Conservation (phyloP, 768 basidiomycete genomes). For the Lactarius hengduanensis region DNA sequence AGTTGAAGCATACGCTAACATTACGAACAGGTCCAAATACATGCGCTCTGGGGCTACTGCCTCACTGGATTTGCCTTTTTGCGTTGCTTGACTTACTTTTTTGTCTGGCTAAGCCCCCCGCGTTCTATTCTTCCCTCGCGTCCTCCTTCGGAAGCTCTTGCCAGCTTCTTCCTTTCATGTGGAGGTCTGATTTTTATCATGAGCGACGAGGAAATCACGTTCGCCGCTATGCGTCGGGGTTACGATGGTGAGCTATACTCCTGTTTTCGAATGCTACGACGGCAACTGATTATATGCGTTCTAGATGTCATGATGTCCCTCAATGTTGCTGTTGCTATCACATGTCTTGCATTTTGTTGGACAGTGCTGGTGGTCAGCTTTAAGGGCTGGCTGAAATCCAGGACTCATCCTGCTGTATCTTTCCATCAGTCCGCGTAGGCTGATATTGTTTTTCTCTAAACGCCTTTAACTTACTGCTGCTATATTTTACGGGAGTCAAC, state of each 20-base stretch:
- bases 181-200: slow-evolving; percentile 91
- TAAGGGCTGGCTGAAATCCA: slow-evolving; percentile 75
- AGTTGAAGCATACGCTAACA: neutral
- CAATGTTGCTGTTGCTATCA: slow-evolving; percentile 81
- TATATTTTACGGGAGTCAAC: neutral
- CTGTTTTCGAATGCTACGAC: neutral
- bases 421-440: slow-evolving; percentile 40
- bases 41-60: slow-evolving; percentile 87
- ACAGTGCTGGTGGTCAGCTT: slow-evolving; percentile 68
- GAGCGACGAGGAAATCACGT: slow-evolving; percentile 84
- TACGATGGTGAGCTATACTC: slow-evolving; percentile 61
- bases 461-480: neutral
- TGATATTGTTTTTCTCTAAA: neutral
- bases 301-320: slow-evolving; percentile 88
- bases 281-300: slow-evolving; percentile 9
- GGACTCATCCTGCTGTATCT: slow-evolving; percentile 34
- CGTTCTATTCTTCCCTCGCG: slow-evolving; percentile 83
- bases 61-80: slow-evolving; percentile 75
- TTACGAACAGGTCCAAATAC: slow-evolving; percentile 70
- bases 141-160: slow-evolving; percentile 90
- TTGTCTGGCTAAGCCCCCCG: slow-evolving; percentile 87
- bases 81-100: slow-evolving; percentile 89
- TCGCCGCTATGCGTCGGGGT: slow-evolving; percentile 88
- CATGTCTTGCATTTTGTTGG: slow-evolving; percentile 88
- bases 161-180: slow-evolving; percentile 80